A percentile compares a stretch with the other conserved stretches of the same genome.
Conservation (phyloP, 1,139 yeast genomes). For the Hyphopichia burtonii region DNA sequence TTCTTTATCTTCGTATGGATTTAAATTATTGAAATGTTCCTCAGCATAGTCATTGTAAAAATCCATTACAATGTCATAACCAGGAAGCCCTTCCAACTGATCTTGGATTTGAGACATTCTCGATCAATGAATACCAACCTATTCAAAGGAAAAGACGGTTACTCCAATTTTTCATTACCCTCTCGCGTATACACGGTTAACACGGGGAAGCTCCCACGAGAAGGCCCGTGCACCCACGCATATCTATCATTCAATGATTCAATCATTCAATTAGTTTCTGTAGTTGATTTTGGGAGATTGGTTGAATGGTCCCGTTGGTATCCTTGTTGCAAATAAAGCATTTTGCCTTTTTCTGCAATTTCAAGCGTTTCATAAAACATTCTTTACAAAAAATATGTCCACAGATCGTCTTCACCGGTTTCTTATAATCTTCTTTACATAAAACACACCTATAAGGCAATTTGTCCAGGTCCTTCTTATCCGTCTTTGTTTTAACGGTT, state of each 20-base stretch:
- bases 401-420: conserved; percentile 64
- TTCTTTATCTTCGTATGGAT: conserved; percentile 66
- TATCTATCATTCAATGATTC: neutral
- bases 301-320: conserved; percentile 50
- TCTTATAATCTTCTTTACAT: conserved; percentile 56
- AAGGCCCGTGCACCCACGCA: neutral
- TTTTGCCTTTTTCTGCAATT: conserved; percentile 34
- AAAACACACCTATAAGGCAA: conserved; percentile 65
- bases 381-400: conserved; percentile 64
- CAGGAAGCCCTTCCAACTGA: conserved; percentile 55
- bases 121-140: too few relatives aligned
- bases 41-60: conserved; percentile 66
- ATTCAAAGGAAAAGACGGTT: too few relatives aligned
- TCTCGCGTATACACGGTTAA: neutral
- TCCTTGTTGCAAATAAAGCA: conserved; percentile 62
- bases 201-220: neutral
- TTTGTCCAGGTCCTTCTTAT: neutral
- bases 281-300: conserved; percentile 16
- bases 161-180: neutral
- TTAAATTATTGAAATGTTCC: conserved; percentile 55
- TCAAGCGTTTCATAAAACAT: conserved; percentile 57
- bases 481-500: conserved; percentile 13
- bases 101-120: conserved; percentile 32
- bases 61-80: conserved; percentile 53
- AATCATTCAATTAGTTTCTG: conserved; percentile 7